Evolutionary conservation across 805 yeast species (phyloP).

Genomic region (Kazachstania viticola): DNA sequence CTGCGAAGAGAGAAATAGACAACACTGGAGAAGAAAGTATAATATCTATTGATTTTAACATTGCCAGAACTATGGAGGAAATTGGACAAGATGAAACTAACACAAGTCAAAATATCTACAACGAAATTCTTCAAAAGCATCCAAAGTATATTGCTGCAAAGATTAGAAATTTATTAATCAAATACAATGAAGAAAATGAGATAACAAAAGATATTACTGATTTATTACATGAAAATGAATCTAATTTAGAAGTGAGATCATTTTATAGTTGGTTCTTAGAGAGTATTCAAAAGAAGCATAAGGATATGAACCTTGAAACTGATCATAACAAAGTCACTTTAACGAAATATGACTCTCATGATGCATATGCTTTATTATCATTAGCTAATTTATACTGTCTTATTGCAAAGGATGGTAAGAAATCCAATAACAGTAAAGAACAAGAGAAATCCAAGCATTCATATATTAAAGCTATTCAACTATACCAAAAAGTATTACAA

Average conservation of each 20-base stretch:
- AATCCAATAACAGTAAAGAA: constrained; percentile 27
- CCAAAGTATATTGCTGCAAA: constrained; percentile 71
- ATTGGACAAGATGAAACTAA: constrained; percentile 15
- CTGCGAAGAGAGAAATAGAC: constrained; percentile 29
- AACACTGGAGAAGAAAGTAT: constrained; percentile 23
- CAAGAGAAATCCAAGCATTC: constrained; percentile 53
- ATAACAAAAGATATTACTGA: constrained; percentile 28
- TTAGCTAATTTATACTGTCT: constrained; percentile 78
- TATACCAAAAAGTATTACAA: constrained; percentile 78
- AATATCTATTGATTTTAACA: constrained; percentile 51
- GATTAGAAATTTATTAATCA: constrained; percentile 55
- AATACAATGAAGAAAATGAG: constrained; percentile 36
- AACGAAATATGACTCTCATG: constrained; percentile 74
- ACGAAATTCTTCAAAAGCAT: constrained; percentile 40
- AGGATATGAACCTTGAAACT: constrained; percentile 48
- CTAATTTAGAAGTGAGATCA: constrained; percentile 74
- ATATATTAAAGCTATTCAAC: constrained; percentile 81
- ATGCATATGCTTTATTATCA: constrained; percentile 77
- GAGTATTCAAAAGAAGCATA: constrained; percentile 34
- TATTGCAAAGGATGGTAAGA: constrained; percentile 67
- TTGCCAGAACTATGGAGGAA: constrained; percentile 61
- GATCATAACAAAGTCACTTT: constrained; percentile 77
- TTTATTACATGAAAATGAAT: constrained; percentile 42
- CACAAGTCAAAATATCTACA: constrained; percentile 32
- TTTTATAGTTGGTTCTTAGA: constrained; percentile 83